Percentiles rank a stretch among this genome's conserved stretches.
Evolutionary conservation across 2,329 filamentous ascomycete species (phyloP).

Genomic region (Ploettnerulaceae sp.): DNA sequence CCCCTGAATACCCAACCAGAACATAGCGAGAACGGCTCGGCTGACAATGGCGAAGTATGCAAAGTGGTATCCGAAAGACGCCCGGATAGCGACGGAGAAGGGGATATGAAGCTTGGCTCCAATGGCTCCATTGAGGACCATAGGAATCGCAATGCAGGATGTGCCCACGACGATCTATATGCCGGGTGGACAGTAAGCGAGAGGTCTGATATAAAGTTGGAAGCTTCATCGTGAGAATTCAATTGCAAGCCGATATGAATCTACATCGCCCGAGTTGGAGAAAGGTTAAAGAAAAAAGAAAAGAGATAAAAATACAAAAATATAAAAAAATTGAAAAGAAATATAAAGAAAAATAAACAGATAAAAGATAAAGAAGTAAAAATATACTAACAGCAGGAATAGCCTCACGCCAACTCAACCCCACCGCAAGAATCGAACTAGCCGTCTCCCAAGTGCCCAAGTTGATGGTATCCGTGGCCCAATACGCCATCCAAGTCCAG

Average conservation of each 20-base stretch:
- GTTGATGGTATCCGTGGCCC: slow-evolving; percentile 39
- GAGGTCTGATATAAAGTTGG: background rate
- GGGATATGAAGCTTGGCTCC: slow-evolving; percentile 39
- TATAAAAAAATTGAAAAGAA: too few species aligned
- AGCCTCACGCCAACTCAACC: slow-evolving; percentile 51
- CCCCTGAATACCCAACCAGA: slow-evolving; percentile 62
- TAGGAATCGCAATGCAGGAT: slow-evolving; percentile 51
- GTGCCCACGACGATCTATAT: slow-evolving; percentile 54
- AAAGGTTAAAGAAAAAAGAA: too few species aligned
- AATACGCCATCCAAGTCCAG: slow-evolving; percentile 40
- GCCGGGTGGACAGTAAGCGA: background rate
- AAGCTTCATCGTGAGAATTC: background rate
- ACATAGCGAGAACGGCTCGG: slow-evolving; percentile 42
- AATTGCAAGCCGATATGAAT: background rate
- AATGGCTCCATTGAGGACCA: slow-evolving; percentile 46
- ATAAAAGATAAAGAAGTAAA: slow-evolving; percentile 19
- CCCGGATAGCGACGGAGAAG: slow-evolving; percentile 42
- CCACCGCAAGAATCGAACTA: slow-evolving; percentile 44
- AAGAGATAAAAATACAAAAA: too few species aligned
- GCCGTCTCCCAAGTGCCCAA: slow-evolving; percentile 48
- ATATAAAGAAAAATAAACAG: slow-evolving; percentile 10
- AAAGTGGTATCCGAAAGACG: slow-evolving; percentile 44
- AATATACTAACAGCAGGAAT: slow-evolving; percentile 38
- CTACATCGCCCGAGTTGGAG: background rate
- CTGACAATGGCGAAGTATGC: slow-evolving; percentile 39